Percentiles rank a stretch among this genome's conserved stretches.
These are phyloP conservation scores for Fusarium irregulare DNA, from an alignment of 2,329 filamentous ascomycete genomes.

Conservation along the genomic window DNA sequence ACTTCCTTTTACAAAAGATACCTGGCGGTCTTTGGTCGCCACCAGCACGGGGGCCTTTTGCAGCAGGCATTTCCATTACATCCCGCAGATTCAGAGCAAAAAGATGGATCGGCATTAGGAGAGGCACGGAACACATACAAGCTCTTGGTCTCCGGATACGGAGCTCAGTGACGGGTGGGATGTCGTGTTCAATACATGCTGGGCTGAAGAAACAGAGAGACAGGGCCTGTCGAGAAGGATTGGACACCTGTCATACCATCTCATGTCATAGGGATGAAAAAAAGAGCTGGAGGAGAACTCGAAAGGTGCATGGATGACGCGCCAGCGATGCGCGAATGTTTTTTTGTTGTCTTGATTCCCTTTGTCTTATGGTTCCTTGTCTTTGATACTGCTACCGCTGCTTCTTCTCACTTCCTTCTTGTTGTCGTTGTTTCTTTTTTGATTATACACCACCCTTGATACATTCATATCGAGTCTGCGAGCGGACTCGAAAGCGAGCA, in stretches of 20 bases:
- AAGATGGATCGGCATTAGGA: constrained; percentile 46
- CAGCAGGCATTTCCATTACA: constrained; percentile 48
- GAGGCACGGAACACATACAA: constrained; percentile 38
- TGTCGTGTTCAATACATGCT: constrained; percentile 28
- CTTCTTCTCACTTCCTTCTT: constrained; percentile 24
- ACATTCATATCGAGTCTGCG: constrained; percentile 50
- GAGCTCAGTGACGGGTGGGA: constrained; percentile 27
- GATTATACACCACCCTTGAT: constrained; percentile 51
- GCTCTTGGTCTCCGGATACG: constrained; percentile 39
- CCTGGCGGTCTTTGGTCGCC: constrained; percentile 32
- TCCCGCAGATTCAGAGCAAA: constrained; percentile 50
- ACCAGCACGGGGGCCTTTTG: constrained; percentile 35
- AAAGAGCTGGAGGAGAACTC: constrained; percentile 24
- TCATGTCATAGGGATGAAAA: constrained; percentile 11
- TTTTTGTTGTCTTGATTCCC: constrained; percentile 44
- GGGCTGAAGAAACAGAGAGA: constrained; percentile 22
- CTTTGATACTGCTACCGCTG: constrained; percentile 37
- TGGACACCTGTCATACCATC: constrained; percentile 16
- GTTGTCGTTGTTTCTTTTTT: constrained; percentile 47
- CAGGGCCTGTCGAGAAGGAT: constrained; percentile 2
- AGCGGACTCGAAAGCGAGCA: constrained; percentile 48
- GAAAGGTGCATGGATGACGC: constrained; percentile 36
- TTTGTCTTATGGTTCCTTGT: constrained; percentile 47
- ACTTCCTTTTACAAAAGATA: constrained; percentile 41
- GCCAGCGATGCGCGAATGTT: constrained; percentile 33